phyloP scores from a whole-genome alignment of 257 asterid species.

The Lycium barbarum region DNA sequence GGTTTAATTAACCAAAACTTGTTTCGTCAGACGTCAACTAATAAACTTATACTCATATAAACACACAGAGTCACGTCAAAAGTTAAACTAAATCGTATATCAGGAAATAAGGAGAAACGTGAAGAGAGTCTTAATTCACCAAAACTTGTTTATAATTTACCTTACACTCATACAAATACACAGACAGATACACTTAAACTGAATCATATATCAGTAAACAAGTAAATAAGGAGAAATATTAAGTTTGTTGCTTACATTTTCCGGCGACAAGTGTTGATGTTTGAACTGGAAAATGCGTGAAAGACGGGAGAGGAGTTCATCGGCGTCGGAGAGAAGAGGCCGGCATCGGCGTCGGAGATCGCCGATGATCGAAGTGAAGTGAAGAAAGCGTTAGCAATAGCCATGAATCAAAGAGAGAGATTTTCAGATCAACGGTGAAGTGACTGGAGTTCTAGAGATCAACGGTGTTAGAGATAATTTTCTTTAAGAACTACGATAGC shows the following conservation, averaged over 20 bases:
- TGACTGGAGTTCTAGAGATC: slow-evolving; percentile 6
- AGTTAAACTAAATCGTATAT: not conserved
- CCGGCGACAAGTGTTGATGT: not conserved
- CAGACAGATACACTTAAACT: not conserved
- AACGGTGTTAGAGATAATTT: no score
- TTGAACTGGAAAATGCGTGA: slow-evolving; percentile 31
- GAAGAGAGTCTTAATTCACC: not conserved
- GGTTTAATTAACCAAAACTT: not conserved
- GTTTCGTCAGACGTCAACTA: not conserved
- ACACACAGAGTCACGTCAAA: not conserved
- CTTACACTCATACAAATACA: not conserved
- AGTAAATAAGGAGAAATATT: not conserved
- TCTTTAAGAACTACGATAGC: not conserved
- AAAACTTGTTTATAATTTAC: not conserved
- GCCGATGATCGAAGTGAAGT: slow-evolving; percentile 42
- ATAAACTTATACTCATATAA: not conserved
- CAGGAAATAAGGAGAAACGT: not conserved
- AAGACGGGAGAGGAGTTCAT: slow-evolving; percentile 19
- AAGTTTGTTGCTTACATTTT: slow-evolving; percentile 44
- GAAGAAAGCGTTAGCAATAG: slow-evolving; percentile 58
- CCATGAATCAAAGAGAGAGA: slow-evolving; percentile 42
- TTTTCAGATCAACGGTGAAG: slow-evolving; percentile 35
- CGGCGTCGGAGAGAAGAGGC: slow-evolving; percentile 33
- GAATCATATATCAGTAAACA: not conserved
- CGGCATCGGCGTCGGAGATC: slow-evolving; percentile 41